phyloP scores from a whole-genome alignment of 2,329 filamentous ascomycete species.

The Fusarium papillatum region DNA sequence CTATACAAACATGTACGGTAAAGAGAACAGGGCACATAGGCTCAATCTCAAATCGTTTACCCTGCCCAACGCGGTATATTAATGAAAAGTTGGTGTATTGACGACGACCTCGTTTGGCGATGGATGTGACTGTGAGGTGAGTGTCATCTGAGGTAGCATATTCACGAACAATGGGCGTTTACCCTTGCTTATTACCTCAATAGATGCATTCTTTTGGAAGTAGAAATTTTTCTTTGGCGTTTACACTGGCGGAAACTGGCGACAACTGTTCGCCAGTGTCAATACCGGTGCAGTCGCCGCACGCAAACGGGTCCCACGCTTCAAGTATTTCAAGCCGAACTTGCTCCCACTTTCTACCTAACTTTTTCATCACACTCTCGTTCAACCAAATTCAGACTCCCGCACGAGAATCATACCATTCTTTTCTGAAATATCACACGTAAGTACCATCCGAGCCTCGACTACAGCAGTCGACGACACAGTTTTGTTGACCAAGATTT shows the following conservation, averaged over 20 bases:
- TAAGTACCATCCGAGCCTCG: too few species aligned
- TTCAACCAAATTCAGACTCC: too few species aligned
- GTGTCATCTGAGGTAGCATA: not conserved
- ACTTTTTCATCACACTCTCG: not conserved
- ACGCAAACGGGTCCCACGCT: not conserved
- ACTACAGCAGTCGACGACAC: too few species aligned
- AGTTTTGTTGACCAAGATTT: too few species aligned
- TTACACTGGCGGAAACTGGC: not conserved
- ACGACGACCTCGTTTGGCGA: not conserved
- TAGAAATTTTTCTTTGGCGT: not conserved
- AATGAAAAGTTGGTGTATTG: conserved; percentile 12
- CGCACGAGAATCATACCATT: too few species aligned
- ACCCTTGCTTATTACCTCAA: not conserved
- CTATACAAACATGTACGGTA: not conserved
- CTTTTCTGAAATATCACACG: too few species aligned
- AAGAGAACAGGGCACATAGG: conserved; percentile 3
- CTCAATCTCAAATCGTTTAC: conserved; percentile 10
- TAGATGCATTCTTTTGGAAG: not conserved
- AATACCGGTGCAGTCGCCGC: not conserved
- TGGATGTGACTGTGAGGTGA: not conserved
- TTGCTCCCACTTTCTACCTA: not conserved
- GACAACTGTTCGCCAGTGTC: not conserved
- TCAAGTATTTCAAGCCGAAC: not conserved
- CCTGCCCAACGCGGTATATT: conserved; percentile 2
- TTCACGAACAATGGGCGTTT: not conserved